These are phyloP conservation scores for Cytospora mali DNA, from an alignment of 2,329 filamentous ascomycete genomes.

Conservation along the genomic window DNA sequence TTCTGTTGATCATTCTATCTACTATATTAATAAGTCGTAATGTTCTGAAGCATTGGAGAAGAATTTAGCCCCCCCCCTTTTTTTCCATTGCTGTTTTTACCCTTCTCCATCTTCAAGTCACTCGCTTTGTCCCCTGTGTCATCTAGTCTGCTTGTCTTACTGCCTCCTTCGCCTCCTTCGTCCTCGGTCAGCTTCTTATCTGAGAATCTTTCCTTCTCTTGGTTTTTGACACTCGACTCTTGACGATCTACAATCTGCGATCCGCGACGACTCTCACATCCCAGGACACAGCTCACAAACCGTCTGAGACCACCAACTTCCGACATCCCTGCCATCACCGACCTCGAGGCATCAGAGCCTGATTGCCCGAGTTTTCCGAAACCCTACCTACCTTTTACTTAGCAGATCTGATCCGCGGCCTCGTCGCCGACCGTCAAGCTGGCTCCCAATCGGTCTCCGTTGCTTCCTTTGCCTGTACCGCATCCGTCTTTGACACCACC, in stretches of 20 bases:
- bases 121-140: constrained; percentile 17
- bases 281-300: not conserved
- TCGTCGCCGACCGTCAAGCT: constrained; percentile 33
- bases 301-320: not conserved
- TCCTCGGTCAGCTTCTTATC: not conserved
- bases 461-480: constrained; percentile 28
- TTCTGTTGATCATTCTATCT: constrained; percentile 3
- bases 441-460: constrained; percentile 32
- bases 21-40: constrained; percentile 4
- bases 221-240: not conserved
- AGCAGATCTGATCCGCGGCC: not conserved
- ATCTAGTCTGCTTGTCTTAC: not conserved
- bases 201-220: not conserved
- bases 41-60: constrained; percentile 7
- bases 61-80: not conserved
- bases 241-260: not conserved
- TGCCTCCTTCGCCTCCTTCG: not conserved
- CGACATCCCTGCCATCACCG: not conserved
- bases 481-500: constrained; percentile 30
- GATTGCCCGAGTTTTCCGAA: not conserved
- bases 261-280: not conserved
- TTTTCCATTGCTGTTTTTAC: not conserved
- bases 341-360: constrained; percentile 5
- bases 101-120: constrained; percentile 21
- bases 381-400: not conserved